These are phyloP conservation scores for Epichloe aotearoae DNA, from an alignment of 2,329 filamentous ascomycete species.

Conservation along the genomic window DNA sequence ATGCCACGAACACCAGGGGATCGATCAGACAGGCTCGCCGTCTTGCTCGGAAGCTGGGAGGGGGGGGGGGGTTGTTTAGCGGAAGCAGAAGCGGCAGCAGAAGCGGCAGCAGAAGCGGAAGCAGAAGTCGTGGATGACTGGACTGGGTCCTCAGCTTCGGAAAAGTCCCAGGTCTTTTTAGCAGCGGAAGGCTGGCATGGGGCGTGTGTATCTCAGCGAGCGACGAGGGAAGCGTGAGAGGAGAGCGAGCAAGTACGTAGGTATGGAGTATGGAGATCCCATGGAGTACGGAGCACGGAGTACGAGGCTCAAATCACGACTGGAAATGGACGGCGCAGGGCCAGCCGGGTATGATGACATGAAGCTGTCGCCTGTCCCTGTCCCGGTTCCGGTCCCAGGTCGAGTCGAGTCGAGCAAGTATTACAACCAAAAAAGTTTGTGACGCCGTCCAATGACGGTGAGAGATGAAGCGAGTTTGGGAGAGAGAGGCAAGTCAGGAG, in stretches of 20 bases:
- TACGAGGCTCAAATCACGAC: no score
- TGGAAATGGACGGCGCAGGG: no score
- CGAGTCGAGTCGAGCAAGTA: neutral
- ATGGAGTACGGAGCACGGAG: no score
- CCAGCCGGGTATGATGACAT: neutral
- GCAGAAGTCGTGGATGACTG: neutral
- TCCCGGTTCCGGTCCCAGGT: neutral
- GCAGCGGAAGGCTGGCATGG: neutral
- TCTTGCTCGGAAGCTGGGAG: neutral
- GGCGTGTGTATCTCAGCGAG: neutral
- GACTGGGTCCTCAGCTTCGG: neutral
- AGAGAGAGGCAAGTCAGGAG: neutral
- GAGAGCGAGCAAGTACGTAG: no score
- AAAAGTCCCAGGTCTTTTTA: neutral
- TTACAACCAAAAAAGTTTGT: neutral
- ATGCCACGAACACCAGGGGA: neutral
- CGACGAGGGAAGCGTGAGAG: no score
- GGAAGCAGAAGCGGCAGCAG: neutral
- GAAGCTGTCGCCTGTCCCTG: neutral
- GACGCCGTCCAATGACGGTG: neutral
- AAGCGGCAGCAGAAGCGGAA: neutral
- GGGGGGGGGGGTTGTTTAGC: neutral
- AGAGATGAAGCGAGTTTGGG: constrained; percentile 1
- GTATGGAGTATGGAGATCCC: no score
- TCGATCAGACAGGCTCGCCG: neutral